Evolutionary conservation across 2,329 filamentous ascomycete species (phyloP), one percentile per base, ranked within the genome.

Genomic region (Penicillium verrucosum): DNA sequence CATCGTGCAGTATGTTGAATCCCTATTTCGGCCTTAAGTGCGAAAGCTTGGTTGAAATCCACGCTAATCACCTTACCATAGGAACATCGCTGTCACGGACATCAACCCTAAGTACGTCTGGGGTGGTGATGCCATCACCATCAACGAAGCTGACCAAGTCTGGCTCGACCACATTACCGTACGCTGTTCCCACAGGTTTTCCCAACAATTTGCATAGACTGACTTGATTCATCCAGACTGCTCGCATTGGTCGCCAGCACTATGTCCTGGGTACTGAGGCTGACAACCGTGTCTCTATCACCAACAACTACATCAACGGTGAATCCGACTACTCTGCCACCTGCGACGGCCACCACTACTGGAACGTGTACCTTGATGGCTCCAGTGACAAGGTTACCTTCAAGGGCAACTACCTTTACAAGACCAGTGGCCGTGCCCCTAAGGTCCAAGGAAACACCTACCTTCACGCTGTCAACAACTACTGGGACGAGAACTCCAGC

Each of bases 81-180:
- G 51, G 14, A 58, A 58, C 16, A 58, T 58, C 4, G 42, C 48
- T 25, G 49, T 58, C 36, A 56, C 56, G 3, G 56, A 58, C 38
- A 47, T 58, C 30, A 58, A 58, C 32, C 30, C 52, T 3, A 12
- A 49, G 32, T 58, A 56, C 41, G 52, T 58, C n/a, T 58, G 56
- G 56, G 56, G 56, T 29, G 56, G 56, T 38, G 56, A 58, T 30
- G 56, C 56, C 1, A 58, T 58, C 30, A 56, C 53, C 32, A 14
- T 58, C 21, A 34, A 58, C 27, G 6, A 50, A 6, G 49, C 43
- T 5, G 52, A 58, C 45, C 18, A 44, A 4, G 18, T 58, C 37
- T 58, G 56, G 56, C 34, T 58, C 32, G 56, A 58, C 38, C 56
- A 58, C 41, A 40, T 58, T 2, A 58, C 52, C 16, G 56, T 58